These are phyloP conservation scores for Hamamelis virginiana DNA, from an alignment of 164 flowering plant genomes.

Conservation along the genomic window DNA sequence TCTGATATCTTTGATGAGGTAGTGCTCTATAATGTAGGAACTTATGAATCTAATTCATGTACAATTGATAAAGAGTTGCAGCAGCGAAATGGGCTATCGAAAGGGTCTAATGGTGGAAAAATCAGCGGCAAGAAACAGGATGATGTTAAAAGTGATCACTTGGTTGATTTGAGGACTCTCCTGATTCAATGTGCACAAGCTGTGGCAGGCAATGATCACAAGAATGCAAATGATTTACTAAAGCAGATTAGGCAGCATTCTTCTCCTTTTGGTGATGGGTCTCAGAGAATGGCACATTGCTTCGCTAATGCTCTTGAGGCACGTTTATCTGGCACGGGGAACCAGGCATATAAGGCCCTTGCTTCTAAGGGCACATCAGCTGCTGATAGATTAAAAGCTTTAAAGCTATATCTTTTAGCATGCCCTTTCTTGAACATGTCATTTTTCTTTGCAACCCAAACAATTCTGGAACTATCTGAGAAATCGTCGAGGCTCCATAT, in stretches of 20 bases:
- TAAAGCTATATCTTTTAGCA: slow-evolving; percentile 18
- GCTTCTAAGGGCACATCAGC: slow-evolving; percentile 17
- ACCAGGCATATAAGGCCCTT: slow-evolving; percentile 4
- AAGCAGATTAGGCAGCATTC: slow-evolving; percentile 32
- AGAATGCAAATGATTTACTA: slow-evolving; percentile 27
- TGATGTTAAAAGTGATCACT: slow-evolving; percentile 2
- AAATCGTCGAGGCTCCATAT: slow-evolving; percentile 29
- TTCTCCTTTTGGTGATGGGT: slow-evolving; percentile 23
- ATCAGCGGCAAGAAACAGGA: slow-evolving; percentile 3
- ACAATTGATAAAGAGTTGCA: neutral
- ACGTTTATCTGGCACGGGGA: slow-evolving; percentile 21
- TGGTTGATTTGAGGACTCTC: slow-evolving; percentile 28
- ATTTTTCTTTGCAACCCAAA: slow-evolving; percentile 22
- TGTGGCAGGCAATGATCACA: slow-evolving; percentile 23
- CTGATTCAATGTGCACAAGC: slow-evolving; percentile 34
- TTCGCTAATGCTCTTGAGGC: slow-evolving; percentile 31
- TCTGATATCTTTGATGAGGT: too few species aligned
- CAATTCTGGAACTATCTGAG: slow-evolving; percentile 18
- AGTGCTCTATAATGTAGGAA: too few species aligned
- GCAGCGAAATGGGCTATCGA: slow-evolving; percentile 2
- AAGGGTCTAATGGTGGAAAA: slow-evolving; percentile 9
- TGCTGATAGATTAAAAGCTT: slow-evolving; percentile 29
- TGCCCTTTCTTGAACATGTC: slow-evolving; percentile 36
- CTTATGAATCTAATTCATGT: neutral
- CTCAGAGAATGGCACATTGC: slow-evolving; percentile 30